These are phyloP conservation scores for Salinomyces thailandicus DNA, from an alignment of 2,329 filamentous ascomycete genomes.

Conservation along the genomic window DNA sequence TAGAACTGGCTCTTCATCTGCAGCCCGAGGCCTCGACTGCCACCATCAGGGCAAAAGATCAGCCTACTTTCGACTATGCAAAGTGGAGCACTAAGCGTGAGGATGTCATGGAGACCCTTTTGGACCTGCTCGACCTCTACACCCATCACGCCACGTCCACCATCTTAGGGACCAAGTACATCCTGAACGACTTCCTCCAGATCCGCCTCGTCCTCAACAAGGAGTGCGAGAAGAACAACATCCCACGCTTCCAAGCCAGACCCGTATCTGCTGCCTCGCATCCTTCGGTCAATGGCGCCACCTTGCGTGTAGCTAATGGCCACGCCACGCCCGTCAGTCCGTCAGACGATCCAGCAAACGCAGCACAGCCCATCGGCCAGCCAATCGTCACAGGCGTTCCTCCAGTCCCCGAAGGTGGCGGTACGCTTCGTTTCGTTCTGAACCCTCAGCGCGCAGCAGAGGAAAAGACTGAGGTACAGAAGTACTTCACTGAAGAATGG, in stretches of 20 bases:
- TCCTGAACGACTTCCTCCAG: constrained; percentile 69
- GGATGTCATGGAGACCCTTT: constrained; percentile 61
- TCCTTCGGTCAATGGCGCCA: constrained; percentile 18
- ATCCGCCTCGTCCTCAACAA: constrained; percentile 81
- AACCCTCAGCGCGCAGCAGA: constrained; percentile 62
- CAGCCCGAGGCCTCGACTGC: constrained; percentile 14
- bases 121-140: constrained; percentile 87
- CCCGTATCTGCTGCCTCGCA: constrained; percentile 18
- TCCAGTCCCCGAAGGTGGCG: constrained; percentile 28
- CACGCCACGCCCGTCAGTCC: constrained; percentile 27
- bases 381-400: constrained; percentile 4
- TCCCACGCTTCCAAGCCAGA: constrained; percentile 49
- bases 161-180: constrained; percentile 60
- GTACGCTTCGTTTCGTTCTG: constrained; percentile 82
- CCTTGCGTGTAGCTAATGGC: constrained; percentile 22
- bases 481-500: constrained; percentile 62
- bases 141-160: constrained; percentile 70
- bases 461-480: constrained; percentile 58
- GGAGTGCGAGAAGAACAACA: constrained; percentile 55
- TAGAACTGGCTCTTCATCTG: constrained; percentile 70
- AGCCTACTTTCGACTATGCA: constrained; percentile 29
- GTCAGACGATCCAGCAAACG: constrained; percentile 12
- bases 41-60: background rate
- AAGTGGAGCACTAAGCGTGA: constrained; percentile 35
- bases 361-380: constrained; percentile 12